A percentile compares a stretch with the other conserved stretches of the same genome.
Conservation (phyloP, 768 basidiomycete species). For the Boletus bicolor region DNA sequence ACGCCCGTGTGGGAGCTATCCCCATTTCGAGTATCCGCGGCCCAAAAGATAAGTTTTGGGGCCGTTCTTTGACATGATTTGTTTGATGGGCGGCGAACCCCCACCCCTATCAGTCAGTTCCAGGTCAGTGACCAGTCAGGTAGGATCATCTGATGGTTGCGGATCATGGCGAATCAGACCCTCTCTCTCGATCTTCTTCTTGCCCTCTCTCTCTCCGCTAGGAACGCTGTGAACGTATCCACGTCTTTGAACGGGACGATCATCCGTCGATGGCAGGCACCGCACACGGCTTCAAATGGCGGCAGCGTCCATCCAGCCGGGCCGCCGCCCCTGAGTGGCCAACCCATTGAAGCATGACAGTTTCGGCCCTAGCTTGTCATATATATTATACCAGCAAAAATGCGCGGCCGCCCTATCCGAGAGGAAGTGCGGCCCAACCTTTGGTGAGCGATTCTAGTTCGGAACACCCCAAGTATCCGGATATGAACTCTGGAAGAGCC, state of each 20-base stretch:
- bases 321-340: too few relatives aligned
- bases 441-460: too few relatives aligned
- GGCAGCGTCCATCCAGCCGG: too few relatives aligned
- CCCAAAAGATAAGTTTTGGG: neutral
- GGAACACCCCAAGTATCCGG: neutral
- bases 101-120: slow-evolving; percentile 6
- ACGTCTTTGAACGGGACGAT: neutral
- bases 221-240: too few relatives aligned
- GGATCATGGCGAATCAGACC: neutral
- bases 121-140: neutral
- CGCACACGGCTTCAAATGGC: too few relatives aligned
- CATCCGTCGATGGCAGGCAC: neutral
- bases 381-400: too few relatives aligned
- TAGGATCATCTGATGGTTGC: neutral
- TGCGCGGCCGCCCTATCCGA: too few relatives aligned
- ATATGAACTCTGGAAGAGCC: neutral
- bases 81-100: slow-evolving; percentile 8
- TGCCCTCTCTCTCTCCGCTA: neutral
- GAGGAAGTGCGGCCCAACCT: too few relatives aligned
- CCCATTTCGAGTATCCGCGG: slow-evolving; percentile 1
- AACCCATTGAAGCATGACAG: too few relatives aligned
- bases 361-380: too few relatives aligned
- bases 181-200: neutral
- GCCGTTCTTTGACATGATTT: neutral
- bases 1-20: neutral